Evolutionary conservation across 2,329 filamentous ascomycete species (phyloP), one percentile per base, ranked within the genome.

Genomic region (Penicillium nordicum): DNA sequence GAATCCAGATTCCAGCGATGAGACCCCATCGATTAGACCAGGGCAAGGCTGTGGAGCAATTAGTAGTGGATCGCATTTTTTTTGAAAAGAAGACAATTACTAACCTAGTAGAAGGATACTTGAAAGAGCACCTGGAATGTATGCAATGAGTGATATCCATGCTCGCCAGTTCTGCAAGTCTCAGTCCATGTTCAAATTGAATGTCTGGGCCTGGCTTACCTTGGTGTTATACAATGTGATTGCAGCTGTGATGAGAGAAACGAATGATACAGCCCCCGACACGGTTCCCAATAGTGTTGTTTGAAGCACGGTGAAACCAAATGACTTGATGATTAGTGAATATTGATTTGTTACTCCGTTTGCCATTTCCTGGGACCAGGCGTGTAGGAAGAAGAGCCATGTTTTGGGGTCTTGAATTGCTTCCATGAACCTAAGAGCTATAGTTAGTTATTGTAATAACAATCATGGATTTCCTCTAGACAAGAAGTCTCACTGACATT

Each of bases 321-420:
- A 78, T 0, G 74, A 76, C 27, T 77, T 78, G 59, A 79, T 75
- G 43, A 79, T 75, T 0, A 80, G 65, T 0, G 74, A 75, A 63
- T 74, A 74, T 53, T 77, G 75, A 45, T 76, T 78, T 2, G 75
- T 74, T 51, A 77, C 71, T 62, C 62, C 62, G n/a, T 64, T 63
- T n/a, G 60, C 62, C 60, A 63, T 64, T 44, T 77, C 75, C 41
- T 76, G 69, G 1, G 64, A 68, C 69, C 68, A 73, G 7, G 70
- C 63, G 32, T 72, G 69, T 16, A 69, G 59, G 47, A 73, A 73
- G 61, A 73, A 72, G 3, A 74, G 58, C 70, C 70, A 74, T 4
- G 70, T 70, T 48, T 73, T 73, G 2, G 60, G 63, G 23, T 74
- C 71, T 50, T 59, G 62, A 10, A 74, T 45, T 7, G 69, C 70